phyloP scores from a whole-genome alignment of 1,284 basidiomycete species.

The Moesziomyces aphidis region DNA sequence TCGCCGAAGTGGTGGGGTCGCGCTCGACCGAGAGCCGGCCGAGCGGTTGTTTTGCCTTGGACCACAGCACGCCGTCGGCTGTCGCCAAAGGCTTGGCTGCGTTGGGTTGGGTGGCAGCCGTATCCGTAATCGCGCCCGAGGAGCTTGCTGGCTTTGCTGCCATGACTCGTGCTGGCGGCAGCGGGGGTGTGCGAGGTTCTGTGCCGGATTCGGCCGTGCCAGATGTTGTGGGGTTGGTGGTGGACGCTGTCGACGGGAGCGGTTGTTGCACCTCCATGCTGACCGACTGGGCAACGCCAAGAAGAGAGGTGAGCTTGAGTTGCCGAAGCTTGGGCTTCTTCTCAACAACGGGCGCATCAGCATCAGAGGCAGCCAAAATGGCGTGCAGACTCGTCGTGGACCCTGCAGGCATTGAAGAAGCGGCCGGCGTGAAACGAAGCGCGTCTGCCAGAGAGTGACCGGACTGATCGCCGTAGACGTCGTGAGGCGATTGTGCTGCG shows the following conservation, averaged over 20 bases:
- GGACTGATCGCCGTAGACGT: conserved; percentile 1
- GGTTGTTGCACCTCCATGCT: conserved; percentile 1
- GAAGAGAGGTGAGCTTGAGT: conserved; percentile 18
- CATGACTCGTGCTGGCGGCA: conserved; percentile 26
- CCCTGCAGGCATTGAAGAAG: neutral
- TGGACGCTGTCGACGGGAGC: neutral
- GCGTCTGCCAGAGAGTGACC: conserved; percentile 28
- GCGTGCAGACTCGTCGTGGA: neutral
- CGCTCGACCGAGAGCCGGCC: conserved; percentile 23
- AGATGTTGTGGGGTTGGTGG: neutral
- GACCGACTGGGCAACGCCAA: conserved; percentile 16
- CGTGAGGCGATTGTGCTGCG: neutral
- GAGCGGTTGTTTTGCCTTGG: conserved; percentile 16
- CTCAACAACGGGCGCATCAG: neutral
- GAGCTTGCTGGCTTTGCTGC: conserved; percentile 14
- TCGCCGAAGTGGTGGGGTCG: conserved; percentile 16
- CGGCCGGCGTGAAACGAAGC: conserved; percentile 11
- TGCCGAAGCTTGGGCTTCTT: conserved; percentile 23
- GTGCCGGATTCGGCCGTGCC: neutral
- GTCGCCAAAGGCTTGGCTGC: neutral
- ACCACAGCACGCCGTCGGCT: conserved; percentile 8
- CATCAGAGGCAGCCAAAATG: neutral
- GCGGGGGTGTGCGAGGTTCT: conserved; percentile 35
- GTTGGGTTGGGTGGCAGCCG: neutral
- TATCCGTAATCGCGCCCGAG: neutral